Conservation (phyloP, 768 basidiomycete genomes). For the Symmetrospora coprosmae region DNA sequence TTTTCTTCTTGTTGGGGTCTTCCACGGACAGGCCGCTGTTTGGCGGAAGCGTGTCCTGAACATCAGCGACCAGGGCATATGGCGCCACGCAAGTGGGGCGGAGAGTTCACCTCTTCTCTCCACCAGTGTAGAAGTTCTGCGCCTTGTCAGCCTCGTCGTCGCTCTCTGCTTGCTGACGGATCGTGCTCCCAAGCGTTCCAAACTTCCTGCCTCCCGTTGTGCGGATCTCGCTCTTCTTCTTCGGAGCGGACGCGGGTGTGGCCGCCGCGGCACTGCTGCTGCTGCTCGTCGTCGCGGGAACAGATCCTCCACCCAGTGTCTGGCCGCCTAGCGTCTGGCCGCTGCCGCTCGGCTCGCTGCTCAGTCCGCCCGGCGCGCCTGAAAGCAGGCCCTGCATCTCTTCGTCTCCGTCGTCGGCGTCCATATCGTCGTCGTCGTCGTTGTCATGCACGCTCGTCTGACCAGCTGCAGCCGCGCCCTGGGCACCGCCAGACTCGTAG, state of each 20-base stretch:
- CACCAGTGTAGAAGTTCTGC: slow-evolving; percentile 81
- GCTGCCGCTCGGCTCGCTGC: not conserved
- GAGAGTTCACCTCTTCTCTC: slow-evolving; percentile 60
- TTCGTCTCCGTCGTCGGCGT: slow-evolving; percentile 11
- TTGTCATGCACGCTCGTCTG: not conserved
- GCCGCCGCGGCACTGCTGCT: not conserved
- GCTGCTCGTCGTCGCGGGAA: not conserved
- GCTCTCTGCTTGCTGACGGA: slow-evolving; percentile 33
- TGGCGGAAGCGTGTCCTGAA: not conserved
- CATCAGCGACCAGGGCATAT: not conserved
- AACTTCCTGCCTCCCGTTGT: slow-evolving; percentile 38
- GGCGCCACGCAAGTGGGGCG: not conserved
- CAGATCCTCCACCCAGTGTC: slow-evolving; percentile 2
- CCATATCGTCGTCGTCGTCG: not conserved
- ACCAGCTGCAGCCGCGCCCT: not conserved
- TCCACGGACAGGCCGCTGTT: slow-evolving; percentile 60
- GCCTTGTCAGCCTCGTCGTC: slow-evolving; percentile 38
- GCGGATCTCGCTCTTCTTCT: not conserved
- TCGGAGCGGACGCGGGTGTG: not conserved
- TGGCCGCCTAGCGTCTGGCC: not conserved
- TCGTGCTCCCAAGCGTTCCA: slow-evolving; percentile 45
- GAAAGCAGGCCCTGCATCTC: not conserved
- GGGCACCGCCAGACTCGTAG: slow-evolving; percentile 25
- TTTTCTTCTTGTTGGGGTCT: slow-evolving; percentile 51
- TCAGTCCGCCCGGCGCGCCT: not conserved